Evolutionary conservation across 306 rosid species (phyloP).

Genomic region (Cyclanthera cordifolia): DNA sequence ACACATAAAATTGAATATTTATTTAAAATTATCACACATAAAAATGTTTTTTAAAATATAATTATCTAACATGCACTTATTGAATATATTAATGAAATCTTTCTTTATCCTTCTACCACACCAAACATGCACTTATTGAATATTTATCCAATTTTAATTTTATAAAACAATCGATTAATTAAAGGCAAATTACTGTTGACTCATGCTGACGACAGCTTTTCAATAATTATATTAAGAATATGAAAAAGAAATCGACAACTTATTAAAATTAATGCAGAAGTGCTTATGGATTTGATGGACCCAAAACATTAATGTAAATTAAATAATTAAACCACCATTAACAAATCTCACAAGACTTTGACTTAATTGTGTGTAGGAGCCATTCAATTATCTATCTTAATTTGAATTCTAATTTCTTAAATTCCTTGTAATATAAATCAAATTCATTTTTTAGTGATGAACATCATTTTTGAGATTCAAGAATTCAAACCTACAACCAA

Average conservation of each 20-base stretch:
- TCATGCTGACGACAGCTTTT: not conserved
- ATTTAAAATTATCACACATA: no score
- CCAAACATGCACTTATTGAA: no score
- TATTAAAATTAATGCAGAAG: not conserved
- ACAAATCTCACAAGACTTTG: conserved; percentile 4
- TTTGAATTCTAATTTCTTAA: not conserved
- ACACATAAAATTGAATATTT: no score
- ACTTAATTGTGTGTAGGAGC: not conserved
- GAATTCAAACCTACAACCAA: no score
- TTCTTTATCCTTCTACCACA: no score
- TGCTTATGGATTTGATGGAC: not conserved
- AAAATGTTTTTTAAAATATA: no score
- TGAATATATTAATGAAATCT: no score
- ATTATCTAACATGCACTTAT: no score
- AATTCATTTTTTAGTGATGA: not conserved
- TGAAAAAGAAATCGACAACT: not conserved
- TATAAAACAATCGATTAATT: not conserved
- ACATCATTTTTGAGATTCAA: not conserved
- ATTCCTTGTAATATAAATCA: not conserved
- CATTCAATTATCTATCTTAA: not conserved
- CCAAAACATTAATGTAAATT: not conserved
- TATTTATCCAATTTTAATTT: no score
- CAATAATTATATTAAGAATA: not conserved
- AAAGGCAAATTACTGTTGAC: not conserved
- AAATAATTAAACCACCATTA: not conserved